These are phyloP conservation scores for Stephanodiscus minutulus DNA, from an alignment of 108 stramenopile species.

Conservation along the genomic window DNA sequence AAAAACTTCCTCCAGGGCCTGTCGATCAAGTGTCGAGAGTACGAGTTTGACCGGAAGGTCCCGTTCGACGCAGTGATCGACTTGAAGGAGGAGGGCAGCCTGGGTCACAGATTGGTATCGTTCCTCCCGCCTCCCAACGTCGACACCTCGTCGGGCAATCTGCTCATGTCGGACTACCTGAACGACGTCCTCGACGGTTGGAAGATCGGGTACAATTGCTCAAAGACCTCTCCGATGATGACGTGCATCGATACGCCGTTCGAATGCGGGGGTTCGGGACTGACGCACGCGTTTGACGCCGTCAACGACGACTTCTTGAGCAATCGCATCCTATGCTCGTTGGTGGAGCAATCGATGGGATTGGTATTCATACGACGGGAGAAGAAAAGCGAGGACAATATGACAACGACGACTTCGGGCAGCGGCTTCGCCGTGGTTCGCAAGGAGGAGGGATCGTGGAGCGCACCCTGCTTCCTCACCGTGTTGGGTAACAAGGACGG, in stretches of 20 bases:
- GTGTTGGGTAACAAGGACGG: constrained; percentile 8
- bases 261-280: not conserved
- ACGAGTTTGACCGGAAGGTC: constrained; percentile 37
- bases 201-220: constrained; percentile 24
- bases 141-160: not conserved
- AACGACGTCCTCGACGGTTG: constrained; percentile 18
- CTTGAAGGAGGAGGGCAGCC: constrained; percentile 2
- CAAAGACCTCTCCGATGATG: constrained; percentile 5
- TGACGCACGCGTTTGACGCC: not conserved
- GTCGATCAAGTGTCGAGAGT: constrained; percentile 40
- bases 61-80: constrained; percentile 1
- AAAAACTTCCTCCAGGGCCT: constrained; percentile 37
- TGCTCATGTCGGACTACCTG: constrained; percentile 1
- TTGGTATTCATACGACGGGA: constrained; percentile 37
- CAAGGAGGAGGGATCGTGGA: constrained; percentile 40
- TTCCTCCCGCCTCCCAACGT: constrained; percentile 30
- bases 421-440: constrained; percentile 44
- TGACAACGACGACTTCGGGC: constrained; percentile 7
- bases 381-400: constrained; percentile 8
- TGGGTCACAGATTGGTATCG: constrained; percentile 12
- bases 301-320: constrained; percentile 24
- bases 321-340: constrained; percentile 31
- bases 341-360: constrained; percentile 47
- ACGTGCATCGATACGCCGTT: constrained; percentile 11
- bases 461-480: constrained; percentile 43